Base-by-base conservation (phyloP, 495 filamentous ascomycete species). In the Pyrenula massariospora region DNA sequence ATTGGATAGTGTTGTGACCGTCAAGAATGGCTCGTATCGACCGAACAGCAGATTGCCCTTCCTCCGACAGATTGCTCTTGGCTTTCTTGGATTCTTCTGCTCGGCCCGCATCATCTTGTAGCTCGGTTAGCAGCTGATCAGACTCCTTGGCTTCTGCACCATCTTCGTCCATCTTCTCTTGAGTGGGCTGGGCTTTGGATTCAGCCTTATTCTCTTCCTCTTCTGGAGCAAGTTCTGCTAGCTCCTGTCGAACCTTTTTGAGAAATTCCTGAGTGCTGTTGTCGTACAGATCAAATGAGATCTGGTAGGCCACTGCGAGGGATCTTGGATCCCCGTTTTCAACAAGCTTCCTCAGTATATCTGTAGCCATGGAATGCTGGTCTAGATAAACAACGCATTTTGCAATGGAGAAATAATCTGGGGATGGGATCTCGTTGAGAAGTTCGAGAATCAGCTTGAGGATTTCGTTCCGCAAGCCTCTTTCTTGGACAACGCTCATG, bases 201-300 rank as follows among this genome's bases (percentile, higher is more conserved):
- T 11, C 53, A n/a, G 72, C 68, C 25, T 73, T 72, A 53, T 71
- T 58, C 65, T 79, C 75, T 55, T 78, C 77, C 48, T 67, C 61
- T 2, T 64, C 65, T 12, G 77, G 70, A 10, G 79, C 69, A 55
- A 85, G 81, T 36, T 74, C 79, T 23, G 89, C 87, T 22, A 96
- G 77, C 50, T 87, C 81, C 49, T 88, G 80, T 66, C 88, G 86
- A 59, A 97, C 90, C 70, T 90, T 96, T 58, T 85, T 83, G 19
- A 99, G 71, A 64, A 97, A 99, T 62, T 96, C 92, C 64, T 99
- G 93, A 0, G 93, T 96, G 63, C 92, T 92, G 62, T 97, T 97
- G 68, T 96, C 93, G 70, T 95, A 95, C 25, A 99, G 81, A 62
- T 97, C 93, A 66, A 99, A 99, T 1, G 93, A 91, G 24, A 97